Conservation (phyloP, 2,329 filamentous ascomycete genomes). For the Aspergillus ibericus region DNA sequence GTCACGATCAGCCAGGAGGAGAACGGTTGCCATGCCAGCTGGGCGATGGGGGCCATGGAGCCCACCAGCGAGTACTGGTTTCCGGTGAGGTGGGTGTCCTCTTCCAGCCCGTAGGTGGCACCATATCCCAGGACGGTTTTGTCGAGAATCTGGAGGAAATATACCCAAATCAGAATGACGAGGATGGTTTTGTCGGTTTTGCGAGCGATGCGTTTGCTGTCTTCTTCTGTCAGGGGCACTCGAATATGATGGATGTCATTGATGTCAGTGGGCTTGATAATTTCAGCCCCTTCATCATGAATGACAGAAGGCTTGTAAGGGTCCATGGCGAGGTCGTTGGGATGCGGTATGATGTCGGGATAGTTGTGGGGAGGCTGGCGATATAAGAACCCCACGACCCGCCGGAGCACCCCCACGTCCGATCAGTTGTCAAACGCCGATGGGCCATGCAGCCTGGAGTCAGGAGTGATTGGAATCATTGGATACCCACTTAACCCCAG, state of each 20-base stretch:
- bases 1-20: constrained; percentile 62
- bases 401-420: background rate
- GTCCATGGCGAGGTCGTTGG: background rate
- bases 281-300: background rate
- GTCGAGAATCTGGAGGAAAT: constrained; percentile 56
- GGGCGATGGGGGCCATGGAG: constrained; percentile 60
- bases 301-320: background rate
- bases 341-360: no score
- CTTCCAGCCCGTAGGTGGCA: constrained; percentile 56
- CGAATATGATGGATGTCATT: background rate
- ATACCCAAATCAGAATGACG: constrained; percentile 46
- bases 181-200: constrained; percentile 64
- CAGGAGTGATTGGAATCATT: no score
- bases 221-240: constrained; percentile 33
- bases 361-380: no score
- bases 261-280: background rate
- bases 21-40: constrained; percentile 62
- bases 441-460: no score
- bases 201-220: constrained; percentile 56
- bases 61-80: constrained; percentile 59
- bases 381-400: background rate
- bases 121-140: constrained; percentile 60
- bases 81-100: constrained; percentile 53
- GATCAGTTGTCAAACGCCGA: background rate
- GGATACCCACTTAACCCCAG: no score